Base-by-base conservation (phyloP, 176 grass and related monocot genomes). In the Musa schizocarpa region DNA sequence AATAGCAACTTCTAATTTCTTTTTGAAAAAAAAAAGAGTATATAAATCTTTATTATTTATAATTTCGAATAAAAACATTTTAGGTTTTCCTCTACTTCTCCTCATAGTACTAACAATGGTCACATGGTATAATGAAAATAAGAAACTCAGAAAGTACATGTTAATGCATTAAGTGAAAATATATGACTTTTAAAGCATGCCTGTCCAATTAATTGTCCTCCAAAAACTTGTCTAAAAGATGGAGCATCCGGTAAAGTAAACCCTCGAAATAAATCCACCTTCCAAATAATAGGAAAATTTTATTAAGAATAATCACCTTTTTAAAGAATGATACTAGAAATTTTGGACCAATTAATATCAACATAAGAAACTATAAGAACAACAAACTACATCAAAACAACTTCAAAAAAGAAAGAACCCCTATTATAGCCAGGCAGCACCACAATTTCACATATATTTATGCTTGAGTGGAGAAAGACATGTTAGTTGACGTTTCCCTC, bases 181-280 rank as follows among this genome's bases (percentile, higher is more conserved):
- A 68, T 68, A 34, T 34, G 51, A 72, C 0, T 72, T 55, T 77
- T 71, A 65, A 75, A 83, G 52, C 68, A 82, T 92, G 67, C 94
- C 94, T 98, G 94, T 77, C 86, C 94, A 87, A 98, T 98, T 21
- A 98, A 89, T 20, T 98, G 94, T 54, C 94, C 94, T 83, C 94
- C 94, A 81, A 91, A 98, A 81, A 98, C 90, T 87, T 87, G 90
- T 76, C 64, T 87, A 88, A 93, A 93, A 72, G 48, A 79, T 59
- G 94, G 90, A 89, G 88, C 79, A 89, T 73, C 88, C 67, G 86
- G 94, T 68, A 86, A 90, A 71, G 88, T 93, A 89, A 91, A 93
- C 23, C 94, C 94, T 83, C 90, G 88, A 69, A 98, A 93, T 50
- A 98, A 83, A 90, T 93, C 83, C 25, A 98, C 86, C 94, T 98